These are phyloP conservation scores for Psidium guajava DNA, from an alignment of 345 rosid species.

Conservation along the genomic window DNA sequence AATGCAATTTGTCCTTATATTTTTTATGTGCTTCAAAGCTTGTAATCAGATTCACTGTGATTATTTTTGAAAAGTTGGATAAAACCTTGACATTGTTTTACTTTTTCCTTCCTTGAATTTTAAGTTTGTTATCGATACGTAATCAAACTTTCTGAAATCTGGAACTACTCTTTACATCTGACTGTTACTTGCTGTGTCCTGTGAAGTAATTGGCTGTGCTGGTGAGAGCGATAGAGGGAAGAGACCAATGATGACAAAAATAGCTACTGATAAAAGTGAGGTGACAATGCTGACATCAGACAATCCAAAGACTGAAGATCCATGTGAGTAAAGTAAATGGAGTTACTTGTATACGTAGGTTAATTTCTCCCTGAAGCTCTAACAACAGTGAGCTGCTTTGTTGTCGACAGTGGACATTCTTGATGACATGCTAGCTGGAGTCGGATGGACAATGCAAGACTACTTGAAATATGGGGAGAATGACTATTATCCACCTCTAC, in stretches of 20 bases:
- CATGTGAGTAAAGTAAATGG: conserved; percentile 33
- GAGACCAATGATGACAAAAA: conserved; percentile 81
- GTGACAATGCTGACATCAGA: conserved; percentile 88
- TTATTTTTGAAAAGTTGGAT: background rate
- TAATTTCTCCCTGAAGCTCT: background rate
- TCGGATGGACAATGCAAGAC: conserved; percentile 93
- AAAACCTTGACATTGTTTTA: background rate
- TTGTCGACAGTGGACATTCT: conserved; percentile 75
- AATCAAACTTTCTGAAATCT: background rate
- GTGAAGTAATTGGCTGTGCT: conserved; percentile 66
- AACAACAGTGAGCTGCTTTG: background rate
- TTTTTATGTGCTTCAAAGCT: background rate
- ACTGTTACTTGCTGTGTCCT: background rate
- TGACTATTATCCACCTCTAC: conserved; percentile 83
- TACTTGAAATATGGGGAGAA: conserved; percentile 81
- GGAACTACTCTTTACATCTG: background rate
- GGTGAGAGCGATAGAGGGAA: conserved; percentile 82
- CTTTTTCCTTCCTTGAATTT: background rate
- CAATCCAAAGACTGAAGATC: conserved; percentile 86
- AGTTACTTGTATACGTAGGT: background rate
- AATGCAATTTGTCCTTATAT: background rate
- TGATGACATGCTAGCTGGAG: conserved; percentile 91
- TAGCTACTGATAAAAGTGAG: conserved; percentile 85
- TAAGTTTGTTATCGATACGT: background rate
- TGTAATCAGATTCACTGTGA: background rate